Base-by-base conservation (phyloP, 805 yeast genomes). In the Sugiyamaella boreocaroliniensis region DNA sequence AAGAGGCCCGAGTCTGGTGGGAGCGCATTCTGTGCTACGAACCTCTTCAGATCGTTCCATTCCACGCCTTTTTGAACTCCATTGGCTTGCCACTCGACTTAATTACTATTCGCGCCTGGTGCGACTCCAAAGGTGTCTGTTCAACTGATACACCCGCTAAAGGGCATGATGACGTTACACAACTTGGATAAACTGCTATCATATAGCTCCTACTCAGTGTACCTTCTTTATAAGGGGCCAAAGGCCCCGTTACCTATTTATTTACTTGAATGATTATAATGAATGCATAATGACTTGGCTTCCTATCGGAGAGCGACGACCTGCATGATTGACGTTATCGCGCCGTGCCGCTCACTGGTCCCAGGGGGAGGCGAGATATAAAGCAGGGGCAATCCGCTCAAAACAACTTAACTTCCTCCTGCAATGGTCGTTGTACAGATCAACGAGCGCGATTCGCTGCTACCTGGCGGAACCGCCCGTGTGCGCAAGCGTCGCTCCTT, bases 1-100 rank as follows among this genome's bases (percentile, higher is more conserved):
- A 49, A 1, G 47, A 43, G 22, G 55, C 58, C 12, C 45, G 42
- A 11, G 16, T 1, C n/a, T 55, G 58, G 58, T 55, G 56, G 56
- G 29, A 26, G 9, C 29, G 50, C 19, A 55, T 55, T 11, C 48
- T 55, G 1, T 29, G 45, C 37, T 55, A 50, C 26, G 50, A 46
- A 18, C 54, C 56, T 5, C 20, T 55, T 16, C 50, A 50, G 11
- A 26, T 55, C 12, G 52, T 49, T 5, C 43, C 20, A 11, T 55
- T 55, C 40, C 48, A 50, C 19, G 32, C 20, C 19, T 55, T 55
- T 29, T 29, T 52, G 19, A 43, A 18, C 11, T 6, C 15, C 2
- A 20, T 55, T 12, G 20, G 15, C 4, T 40, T 54, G 19, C 19
- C 29, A 10, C 22, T 54, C 14, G 55, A 43, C 22, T 12, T 19